These are phyloP conservation scores for Amoeboaphelidium protococcarum DNA, from an alignment of 371 early-diverging fungal species.

Conservation along the genomic window DNA sequence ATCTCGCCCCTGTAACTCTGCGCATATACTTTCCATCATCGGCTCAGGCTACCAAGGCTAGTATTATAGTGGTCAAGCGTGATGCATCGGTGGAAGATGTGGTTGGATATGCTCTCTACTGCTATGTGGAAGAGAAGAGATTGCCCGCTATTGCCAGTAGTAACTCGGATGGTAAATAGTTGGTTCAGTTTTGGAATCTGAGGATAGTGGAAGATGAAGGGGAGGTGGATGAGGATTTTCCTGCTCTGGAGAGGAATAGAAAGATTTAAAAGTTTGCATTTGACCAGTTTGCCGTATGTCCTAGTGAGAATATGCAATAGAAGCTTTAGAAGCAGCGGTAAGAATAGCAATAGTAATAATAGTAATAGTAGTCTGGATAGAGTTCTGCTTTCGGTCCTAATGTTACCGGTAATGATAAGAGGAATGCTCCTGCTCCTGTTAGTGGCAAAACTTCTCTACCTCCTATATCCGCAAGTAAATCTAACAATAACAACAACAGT, in stretches of 20 bases:
- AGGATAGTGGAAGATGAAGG: slow-evolving; percentile 85
- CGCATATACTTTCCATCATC: slow-evolving; percentile 31
- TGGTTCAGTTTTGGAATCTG: slow-evolving; percentile 45
- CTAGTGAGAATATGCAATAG: slow-evolving; percentile 21
- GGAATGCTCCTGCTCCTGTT: too few relatives aligned
- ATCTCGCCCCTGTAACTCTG: slow-evolving; percentile 24
- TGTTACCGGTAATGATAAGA: too few relatives aligned
- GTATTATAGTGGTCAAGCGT: slow-evolving; percentile 38
- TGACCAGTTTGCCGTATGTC: slow-evolving; percentile 66
- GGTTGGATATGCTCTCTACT: slow-evolving; percentile 58
- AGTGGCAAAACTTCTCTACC: too few relatives aligned
- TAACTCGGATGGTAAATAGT: slow-evolving; percentile 25
- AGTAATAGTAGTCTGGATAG: too few relatives aligned
- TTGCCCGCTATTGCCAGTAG: slow-evolving; percentile 24
- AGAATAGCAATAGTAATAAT: too few relatives aligned
- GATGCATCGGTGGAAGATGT: slow-evolving; percentile 71
- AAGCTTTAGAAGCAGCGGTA: too few relatives aligned
- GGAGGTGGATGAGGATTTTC: slow-evolving; percentile 78
- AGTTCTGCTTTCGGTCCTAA: too few relatives aligned
- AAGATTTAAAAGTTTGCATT: slow-evolving; percentile 59
- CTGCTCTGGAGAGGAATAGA: slow-evolving; percentile 60
- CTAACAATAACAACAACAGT: too few relatives aligned
- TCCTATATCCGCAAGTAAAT: too few relatives aligned
- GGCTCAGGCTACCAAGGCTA: slow-evolving; percentile 21
- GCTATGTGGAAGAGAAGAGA: slow-evolving; percentile 37